Evolutionary conservation across 2,329 filamentous ascomycete species (phyloP).

Genomic region (Fusarium drepaniforme): DNA sequence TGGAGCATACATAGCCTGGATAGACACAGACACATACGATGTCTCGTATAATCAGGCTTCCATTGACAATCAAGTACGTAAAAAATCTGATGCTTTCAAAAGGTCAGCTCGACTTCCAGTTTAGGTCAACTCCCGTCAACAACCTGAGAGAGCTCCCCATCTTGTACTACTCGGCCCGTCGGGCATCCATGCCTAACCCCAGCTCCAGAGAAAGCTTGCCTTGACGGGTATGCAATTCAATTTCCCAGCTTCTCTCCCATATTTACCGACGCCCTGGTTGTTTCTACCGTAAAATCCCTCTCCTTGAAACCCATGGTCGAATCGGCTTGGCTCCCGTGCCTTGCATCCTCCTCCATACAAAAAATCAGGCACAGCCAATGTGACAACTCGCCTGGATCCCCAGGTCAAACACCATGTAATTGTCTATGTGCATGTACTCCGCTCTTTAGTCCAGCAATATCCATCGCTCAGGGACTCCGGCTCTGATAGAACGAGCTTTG

Average conservation of each 20-base stretch:
- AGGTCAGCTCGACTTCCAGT: not conserved
- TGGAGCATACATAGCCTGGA: not conserved
- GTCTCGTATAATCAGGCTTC: not conserved
- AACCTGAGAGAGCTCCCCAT: slow-evolving; percentile 1
- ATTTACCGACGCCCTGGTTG: slow-evolving; percentile 1
- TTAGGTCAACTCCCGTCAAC: not conserved
- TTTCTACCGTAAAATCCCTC: slow-evolving; percentile 5
- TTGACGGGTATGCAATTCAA: not conserved
- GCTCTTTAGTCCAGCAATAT: slow-evolving; percentile 71
- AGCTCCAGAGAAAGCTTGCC: not conserved
- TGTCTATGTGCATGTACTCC: slow-evolving; percentile 62
- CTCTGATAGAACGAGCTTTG: slow-evolving; percentile 72
- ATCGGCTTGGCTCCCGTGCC: slow-evolving; percentile 3
- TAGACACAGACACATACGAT: not conserved
- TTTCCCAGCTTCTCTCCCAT: not conserved
- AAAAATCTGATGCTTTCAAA: not conserved
- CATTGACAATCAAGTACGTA: not conserved
- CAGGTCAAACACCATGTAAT: not conserved
- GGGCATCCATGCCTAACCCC: slow-evolving; percentile 17
- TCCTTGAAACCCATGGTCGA: not conserved
- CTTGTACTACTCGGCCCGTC: slow-evolving; percentile 21
- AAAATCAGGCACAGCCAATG: slow-evolving; percentile 3
- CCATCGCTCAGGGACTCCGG: slow-evolving; percentile 69
- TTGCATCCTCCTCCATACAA: not conserved
- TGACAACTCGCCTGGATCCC: not conserved